Evolutionary conservation across 1,139 yeast genomes (phyloP).

Genomic region (Meyerozyma guilliermondii): DNA sequence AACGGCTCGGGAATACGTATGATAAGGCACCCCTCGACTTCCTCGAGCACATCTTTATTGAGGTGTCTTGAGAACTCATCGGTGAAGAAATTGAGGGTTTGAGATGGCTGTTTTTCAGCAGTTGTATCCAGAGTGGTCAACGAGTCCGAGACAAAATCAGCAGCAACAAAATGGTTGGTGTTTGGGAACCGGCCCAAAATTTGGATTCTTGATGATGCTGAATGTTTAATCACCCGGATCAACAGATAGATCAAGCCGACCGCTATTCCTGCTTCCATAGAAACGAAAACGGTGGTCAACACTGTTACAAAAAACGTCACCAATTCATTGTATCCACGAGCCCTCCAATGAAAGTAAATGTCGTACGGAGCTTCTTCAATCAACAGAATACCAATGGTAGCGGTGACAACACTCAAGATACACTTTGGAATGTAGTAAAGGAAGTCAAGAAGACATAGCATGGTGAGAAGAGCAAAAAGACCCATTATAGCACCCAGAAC

Average conservation of each 20-base stretch:
- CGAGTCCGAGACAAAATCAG: slow-evolving; percentile 45
- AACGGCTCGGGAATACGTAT: slow-evolving; percentile 90
- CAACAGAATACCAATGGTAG: slow-evolving; percentile 72
- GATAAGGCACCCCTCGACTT: slow-evolving; percentile 79
- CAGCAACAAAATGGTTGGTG: slow-evolving; percentile 70
- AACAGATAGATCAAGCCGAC: slow-evolving; percentile 80
- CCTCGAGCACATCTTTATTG: slow-evolving; percentile 49
- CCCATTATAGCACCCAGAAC: slow-evolving; percentile 83
- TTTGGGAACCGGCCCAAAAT: slow-evolving; percentile 81
- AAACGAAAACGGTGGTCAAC: slow-evolving; percentile 66
- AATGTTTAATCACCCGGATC: slow-evolving; percentile 75
- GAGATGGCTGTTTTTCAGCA: slow-evolving; percentile 2
- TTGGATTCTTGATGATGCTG: slow-evolving; percentile 85
- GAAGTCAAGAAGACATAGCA: slow-evolving; percentile 54
- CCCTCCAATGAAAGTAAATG: slow-evolving; percentile 63
- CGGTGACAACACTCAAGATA: slow-evolving; percentile 74
- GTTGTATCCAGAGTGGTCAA: slow-evolving; percentile 7
- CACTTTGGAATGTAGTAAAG: slow-evolving; percentile 78
- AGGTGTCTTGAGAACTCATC: slow-evolving; percentile 34
- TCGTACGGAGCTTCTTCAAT: slow-evolving; percentile 88
- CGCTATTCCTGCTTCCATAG: slow-evolving; percentile 86
- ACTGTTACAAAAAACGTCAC: slow-evolving; percentile 71
- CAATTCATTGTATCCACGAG: slow-evolving; percentile 75
- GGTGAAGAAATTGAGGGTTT: slow-evolving; percentile 25
- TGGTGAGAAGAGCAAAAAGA: slow-evolving; percentile 58